Base-by-base conservation (phyloP, 129 eudicot genomes). In the Lonicera japonica region DNA sequence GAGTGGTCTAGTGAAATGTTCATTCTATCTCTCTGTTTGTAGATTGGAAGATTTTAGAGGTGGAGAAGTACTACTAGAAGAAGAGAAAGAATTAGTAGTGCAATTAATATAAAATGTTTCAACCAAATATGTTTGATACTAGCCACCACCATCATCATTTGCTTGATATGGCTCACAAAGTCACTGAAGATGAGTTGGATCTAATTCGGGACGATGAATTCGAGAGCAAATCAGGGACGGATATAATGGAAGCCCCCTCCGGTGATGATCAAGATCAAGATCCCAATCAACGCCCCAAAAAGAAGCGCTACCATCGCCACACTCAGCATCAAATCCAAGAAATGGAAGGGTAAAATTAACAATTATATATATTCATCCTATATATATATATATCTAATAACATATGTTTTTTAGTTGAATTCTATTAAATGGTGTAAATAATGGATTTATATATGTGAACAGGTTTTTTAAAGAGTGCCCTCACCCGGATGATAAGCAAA, bases 381-480 rank as follows among this genome's bases (percentile, higher is more conserved):
- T 38, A 10, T 38, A 10, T 38, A 4, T 38, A 10, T 38, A 10
- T 38, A 43, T 29, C 36, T 6, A 6, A 29, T 29, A 1, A 29
- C 36, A 29, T 29, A 29, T 29, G 6, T 29, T 29, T n/a, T n/a
- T n/a, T 29, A 2, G 36, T 1, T 29, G 36, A 29, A 29, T 29
- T 29, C 36, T 29, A 29, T n/a, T n/a, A n/a, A n/a, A 29, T 29
- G 36, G 2, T 29, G 36, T 29, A 29, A 6, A 29, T 6, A 29
- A 29, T 29, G 36, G 36, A 29, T 29, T 29, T 29, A 6, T 29
- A 29, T 54, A 21, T 22, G 24, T 45, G 21, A 19, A 23, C 60
- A 94, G 99, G 54, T 94, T 92, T 64, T 94, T 94, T 65, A 94
- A 94, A 60, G 99, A 94, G 69, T 94, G 96, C 72, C 99, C 99